Percentiles rank a stretch among this genome's conserved stretches.
These are phyloP conservation scores for Mycena albidolilacea DNA, from an alignment of 768 basidiomycete species.

Conservation along the genomic window DNA sequence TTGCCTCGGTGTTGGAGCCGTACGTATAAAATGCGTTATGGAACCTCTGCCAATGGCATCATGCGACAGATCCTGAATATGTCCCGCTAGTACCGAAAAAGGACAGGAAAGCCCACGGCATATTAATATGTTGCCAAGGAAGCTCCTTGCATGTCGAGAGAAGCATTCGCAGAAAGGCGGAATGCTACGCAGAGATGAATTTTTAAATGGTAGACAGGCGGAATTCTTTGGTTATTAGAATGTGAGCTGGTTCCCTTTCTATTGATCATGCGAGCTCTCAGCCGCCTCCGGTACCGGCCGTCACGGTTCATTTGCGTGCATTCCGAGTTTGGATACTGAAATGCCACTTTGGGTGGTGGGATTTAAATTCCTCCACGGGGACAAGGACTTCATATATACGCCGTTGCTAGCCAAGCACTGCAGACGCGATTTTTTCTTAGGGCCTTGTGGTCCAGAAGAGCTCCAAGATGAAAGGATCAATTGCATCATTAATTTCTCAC, in stretches of 20 bases:
- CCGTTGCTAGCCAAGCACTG: constrained; percentile 2
- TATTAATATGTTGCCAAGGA: neutral
- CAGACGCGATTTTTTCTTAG: neutral
- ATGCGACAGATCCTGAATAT: too few species aligned
- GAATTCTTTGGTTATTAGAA: neutral
- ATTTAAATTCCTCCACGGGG: constrained; percentile 6
- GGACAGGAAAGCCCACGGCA: too few species aligned
- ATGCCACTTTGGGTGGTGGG: neutral
- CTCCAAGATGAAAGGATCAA: constrained; percentile 1
- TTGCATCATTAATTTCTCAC: constrained; percentile 32
- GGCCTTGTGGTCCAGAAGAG: constrained; percentile 24
- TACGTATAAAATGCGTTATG: too few species aligned
- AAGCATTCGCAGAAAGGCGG: constrained; percentile 2
- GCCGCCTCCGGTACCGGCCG: neutral
- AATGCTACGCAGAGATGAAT: neutral
- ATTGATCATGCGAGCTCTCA: neutral
- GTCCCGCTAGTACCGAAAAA: neutral
- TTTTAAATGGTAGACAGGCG: constrained; percentile 3
- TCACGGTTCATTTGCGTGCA: neutral
- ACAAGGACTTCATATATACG: neutral
- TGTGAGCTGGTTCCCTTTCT: neutral
- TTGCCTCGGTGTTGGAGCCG: too few species aligned
- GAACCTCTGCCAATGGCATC: too few species aligned
- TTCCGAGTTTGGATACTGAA: neutral
- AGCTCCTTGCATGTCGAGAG: neutral